Conservation (phyloP, 331 rosid species). For the Cucumis variabilis region DNA sequence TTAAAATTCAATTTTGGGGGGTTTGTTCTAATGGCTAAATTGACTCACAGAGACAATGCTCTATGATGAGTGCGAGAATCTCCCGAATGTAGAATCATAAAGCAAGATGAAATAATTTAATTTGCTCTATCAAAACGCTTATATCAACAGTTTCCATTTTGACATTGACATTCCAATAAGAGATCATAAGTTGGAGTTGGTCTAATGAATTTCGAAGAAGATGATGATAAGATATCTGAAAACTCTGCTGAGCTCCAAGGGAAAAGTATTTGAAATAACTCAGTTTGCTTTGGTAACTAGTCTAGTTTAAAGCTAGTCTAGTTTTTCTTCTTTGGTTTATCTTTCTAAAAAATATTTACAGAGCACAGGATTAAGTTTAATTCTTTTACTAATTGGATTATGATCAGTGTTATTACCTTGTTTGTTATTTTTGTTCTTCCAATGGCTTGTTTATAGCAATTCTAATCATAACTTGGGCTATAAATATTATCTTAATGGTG, state of each 20-base stretch:
- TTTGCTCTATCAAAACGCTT: constrained; percentile 60
- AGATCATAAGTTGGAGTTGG: constrained; percentile 40
- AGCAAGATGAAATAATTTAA: constrained; percentile 62
- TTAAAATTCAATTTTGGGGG: no score
- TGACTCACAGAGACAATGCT: constrained; percentile 59
- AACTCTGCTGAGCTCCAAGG: constrained; percentile 24
- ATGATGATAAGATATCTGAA: constrained; percentile 28
- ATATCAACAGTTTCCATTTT: constrained; percentile 47
- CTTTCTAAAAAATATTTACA: not conserved
- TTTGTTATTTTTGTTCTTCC: constrained; percentile 6
- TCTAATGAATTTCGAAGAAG: constrained; percentile 40
- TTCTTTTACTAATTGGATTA: not conserved
- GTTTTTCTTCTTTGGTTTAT: not conserved
- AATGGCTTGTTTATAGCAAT: not conserved
- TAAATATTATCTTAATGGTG: not conserved
- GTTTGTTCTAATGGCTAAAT: not conserved
- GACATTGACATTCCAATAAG: constrained; percentile 56
- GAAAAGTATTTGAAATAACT: constrained; percentile 19
- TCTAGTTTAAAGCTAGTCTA: not conserved
- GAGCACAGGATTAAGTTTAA: not conserved
- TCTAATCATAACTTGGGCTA: not conserved
- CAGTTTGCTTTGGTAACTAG: constrained; percentile 25
- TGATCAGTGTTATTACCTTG: not conserved
- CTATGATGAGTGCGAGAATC: constrained; percentile 70
- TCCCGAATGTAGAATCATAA: constrained; percentile 71